Conservation (phyloP, 2,329 filamentous ascomycete genomes). For the Fusarium buxicola region DNA sequence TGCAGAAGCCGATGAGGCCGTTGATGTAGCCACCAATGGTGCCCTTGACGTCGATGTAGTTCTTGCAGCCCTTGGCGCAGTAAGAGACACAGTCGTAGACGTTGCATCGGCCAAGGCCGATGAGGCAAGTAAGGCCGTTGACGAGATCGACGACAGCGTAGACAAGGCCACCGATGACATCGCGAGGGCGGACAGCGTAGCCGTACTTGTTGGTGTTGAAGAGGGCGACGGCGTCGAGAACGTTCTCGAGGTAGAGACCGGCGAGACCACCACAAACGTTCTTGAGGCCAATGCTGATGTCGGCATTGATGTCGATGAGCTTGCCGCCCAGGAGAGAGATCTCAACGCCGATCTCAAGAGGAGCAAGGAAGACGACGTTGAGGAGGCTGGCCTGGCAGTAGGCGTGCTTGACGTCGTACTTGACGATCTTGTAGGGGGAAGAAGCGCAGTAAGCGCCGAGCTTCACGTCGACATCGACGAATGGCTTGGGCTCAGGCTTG, state of each 20-base stretch:
- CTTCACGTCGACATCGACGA: conserved; percentile 41
- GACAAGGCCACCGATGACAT: conserved; percentile 44
- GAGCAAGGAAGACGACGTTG: conserved; percentile 51
- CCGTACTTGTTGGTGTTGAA: conserved; percentile 54
- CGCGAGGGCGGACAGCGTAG: conserved; percentile 42
- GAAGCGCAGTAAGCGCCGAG: conserved; percentile 51
- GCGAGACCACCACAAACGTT: conserved; percentile 48
- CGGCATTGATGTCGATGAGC: conserved; percentile 40
- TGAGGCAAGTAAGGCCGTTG: conserved; percentile 44
- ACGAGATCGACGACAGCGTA: conserved; percentile 43
- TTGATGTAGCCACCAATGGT: conserved; percentile 47
- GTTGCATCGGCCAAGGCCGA: conserved; percentile 49
- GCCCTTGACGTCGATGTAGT: conserved; percentile 51
- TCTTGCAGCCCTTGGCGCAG: conserved; percentile 53
- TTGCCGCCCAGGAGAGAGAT: conserved; percentile 42
- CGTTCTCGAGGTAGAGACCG: conserved; percentile 49
- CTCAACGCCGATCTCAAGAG: conserved; percentile 45
- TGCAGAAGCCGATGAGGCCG: conserved; percentile 49
- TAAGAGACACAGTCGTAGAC: conserved; percentile 54
- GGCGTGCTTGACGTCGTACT: conserved; percentile 49
- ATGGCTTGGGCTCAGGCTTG: conserved; percentile 45
- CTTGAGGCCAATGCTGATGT: conserved; percentile 49
- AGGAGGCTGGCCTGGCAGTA: conserved; percentile 52
- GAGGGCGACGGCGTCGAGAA: conserved; percentile 49
- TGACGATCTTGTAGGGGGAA: conserved; percentile 51